A percentile compares a stretch with the other conserved stretches of the same genome.
phyloP scores from a whole-genome alignment of 129 eudicot genomes.

The Centrapalus pauciflorus region DNA sequence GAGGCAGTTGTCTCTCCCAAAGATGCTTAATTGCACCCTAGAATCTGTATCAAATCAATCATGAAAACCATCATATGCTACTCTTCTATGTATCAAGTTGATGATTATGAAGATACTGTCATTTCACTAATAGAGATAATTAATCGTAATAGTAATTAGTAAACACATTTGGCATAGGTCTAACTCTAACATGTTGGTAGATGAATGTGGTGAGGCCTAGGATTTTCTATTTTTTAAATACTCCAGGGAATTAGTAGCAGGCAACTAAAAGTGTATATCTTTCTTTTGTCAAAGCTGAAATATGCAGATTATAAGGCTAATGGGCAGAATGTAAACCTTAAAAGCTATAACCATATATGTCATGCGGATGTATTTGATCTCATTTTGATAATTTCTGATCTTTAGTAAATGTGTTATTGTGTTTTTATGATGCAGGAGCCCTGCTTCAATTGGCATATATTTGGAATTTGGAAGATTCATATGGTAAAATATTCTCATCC shows the following conservation, averaged over 20 bases:
- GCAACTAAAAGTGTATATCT: background rate
- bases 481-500: constrained; percentile 41
- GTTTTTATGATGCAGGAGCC: constrained; percentile 52
- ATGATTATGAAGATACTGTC: too few relatives aligned
- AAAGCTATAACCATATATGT: background rate
- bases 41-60: background rate
- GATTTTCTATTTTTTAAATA: background rate
- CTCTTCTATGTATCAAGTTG: background rate
- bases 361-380: background rate
- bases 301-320: background rate
- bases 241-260: background rate
- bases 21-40: background rate
- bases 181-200: background rate
- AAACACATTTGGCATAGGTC: background rate
- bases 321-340: background rate
- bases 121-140: too few relatives aligned
- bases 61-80: background rate
- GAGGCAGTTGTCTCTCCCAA: too few relatives aligned
- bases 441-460: constrained; percentile 69
- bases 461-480: constrained; percentile 67
- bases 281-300: background rate
- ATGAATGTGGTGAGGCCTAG: background rate
- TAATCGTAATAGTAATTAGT: too few relatives aligned
- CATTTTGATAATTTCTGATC: background rate
- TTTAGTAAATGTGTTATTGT: constrained; percentile 7